Base-by-base conservation (phyloP, 2,329 filamentous ascomycete genomes). In the Alternaria incomplexa region DNA sequence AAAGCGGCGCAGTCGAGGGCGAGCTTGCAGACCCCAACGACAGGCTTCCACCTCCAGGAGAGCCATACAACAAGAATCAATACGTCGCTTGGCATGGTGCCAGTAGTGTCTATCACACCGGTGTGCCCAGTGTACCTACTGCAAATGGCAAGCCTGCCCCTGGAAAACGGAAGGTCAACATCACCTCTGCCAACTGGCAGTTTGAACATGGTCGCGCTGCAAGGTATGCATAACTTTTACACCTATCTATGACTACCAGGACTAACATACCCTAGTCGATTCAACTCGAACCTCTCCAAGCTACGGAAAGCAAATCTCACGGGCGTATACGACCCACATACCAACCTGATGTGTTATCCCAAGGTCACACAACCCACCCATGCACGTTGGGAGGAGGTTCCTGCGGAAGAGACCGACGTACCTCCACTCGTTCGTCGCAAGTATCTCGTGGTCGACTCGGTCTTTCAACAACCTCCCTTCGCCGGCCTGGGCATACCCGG, bases 21-120 rank as follows among this genome's bases (percentile, higher is more conserved):
- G 93, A 97, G 77, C 79, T 98, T 23, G 96, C 94, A 17, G 96
- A 98, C 75, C 95, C 95, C 0, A 91, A 93, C 63, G 96, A 99
- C 80, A 86, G 86, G 63, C 86, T 94, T 45, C 87, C 93, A 25
- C 86, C 87, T 9, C 84, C 86, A n/a, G 92, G 91, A 43, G 91
- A 96, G 77, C 86, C 90, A n/a, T 99, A 99, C 85, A 97, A 99
- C 85, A 93, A 95, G 82, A 99, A 99, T 77, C 94, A 97, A 79
- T 99, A 97, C 76, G 96, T 99, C 26, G 96, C 96, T 26, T 99
- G 96, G 96, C 94, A 97, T 78, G 96, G 96, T 53, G 96, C 96
- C 51, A 98, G 95, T 79, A 90, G 92, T 43, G 96, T 99, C 23
- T 99, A 99, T 78, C 93, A 98, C 78, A 93, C 92, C 12, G 90